Percentiles rank a stretch among this genome's conserved stretches.
These are phyloP conservation scores for Yamadazyma atmosphaerica DNA, from an alignment of 1,139 yeast genomes.

Conservation along the genomic window DNA sequence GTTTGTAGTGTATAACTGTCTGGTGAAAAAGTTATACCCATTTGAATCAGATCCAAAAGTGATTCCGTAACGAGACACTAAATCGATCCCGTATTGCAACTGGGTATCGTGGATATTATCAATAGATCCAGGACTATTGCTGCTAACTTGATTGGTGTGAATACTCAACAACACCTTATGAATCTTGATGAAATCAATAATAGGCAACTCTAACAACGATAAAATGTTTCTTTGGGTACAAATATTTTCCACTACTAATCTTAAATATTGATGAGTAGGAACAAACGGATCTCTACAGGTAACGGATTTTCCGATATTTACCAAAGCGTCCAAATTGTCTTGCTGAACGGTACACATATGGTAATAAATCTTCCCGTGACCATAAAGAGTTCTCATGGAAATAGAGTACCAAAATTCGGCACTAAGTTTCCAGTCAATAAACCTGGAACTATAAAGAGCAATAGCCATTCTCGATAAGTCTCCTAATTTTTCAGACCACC, in stretches of 20 bases:
- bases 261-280: constrained; percentile 74
- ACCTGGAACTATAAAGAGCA: constrained; percentile 72
- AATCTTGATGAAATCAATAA: constrained; percentile 64
- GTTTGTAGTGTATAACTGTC: constrained; percentile 44
- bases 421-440: constrained; percentile 78
- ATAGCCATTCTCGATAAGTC: constrained; percentile 83
- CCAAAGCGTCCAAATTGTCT: constrained; percentile 76
- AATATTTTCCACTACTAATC: constrained; percentile 75
- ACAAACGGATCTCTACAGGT: constrained; percentile 79
- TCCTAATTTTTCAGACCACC: constrained; percentile 79
- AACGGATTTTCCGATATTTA: constrained; percentile 74
- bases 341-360: constrained; percentile 84
- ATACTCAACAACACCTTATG: constrained; percentile 60
- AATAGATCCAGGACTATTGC: constrained; percentile 28
- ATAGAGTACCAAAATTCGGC: constrained; percentile 77
- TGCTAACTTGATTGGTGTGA: constrained; percentile 41
- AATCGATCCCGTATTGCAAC: constrained; percentile 55
- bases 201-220: constrained; percentile 57
- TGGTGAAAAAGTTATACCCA: constrained; percentile 63
- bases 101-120: constrained; percentile 44
- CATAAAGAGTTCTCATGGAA: constrained; percentile 69
- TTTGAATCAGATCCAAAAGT: constrained; percentile 69
- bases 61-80: constrained; percentile 67
- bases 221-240: constrained; percentile 69
- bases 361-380: constrained; percentile 78